These are phyloP conservation scores for Ceratocystis albifundus DNA, from an alignment of 2,329 filamentous ascomycete species.

Conservation along the genomic window DNA sequence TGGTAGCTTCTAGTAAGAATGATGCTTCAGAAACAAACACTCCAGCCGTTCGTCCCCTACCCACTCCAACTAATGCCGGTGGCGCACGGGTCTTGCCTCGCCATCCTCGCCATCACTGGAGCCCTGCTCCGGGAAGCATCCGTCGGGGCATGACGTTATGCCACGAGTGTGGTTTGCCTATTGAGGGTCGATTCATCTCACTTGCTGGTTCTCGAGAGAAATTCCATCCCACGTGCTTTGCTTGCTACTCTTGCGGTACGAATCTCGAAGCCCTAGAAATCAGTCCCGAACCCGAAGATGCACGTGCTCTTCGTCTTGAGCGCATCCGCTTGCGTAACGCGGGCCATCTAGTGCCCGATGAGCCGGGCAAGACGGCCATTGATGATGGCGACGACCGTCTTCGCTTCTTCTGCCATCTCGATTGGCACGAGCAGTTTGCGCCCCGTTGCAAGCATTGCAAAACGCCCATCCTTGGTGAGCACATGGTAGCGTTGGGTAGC, in stretches of 20 bases:
- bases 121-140: constrained; percentile 41
- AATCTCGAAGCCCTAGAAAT: constrained; percentile 91
- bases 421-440: constrained; percentile 91
- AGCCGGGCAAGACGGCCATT: constrained; percentile 50
- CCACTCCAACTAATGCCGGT: constrained; percentile 33
- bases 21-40: constrained; percentile 28
- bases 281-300: constrained; percentile 73
- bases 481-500: constrained; percentile 83
- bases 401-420: constrained; percentile 94
- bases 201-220: constrained; percentile 60
- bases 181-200: constrained; percentile 81
- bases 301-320: constrained; percentile 58
- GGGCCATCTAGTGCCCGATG: constrained; percentile 50
- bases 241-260: constrained; percentile 76
- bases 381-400: constrained; percentile 63
- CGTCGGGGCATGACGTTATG: constrained; percentile 56
- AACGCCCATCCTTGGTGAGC: constrained; percentile 90
- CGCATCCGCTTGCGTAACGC: constrained; percentile 53
- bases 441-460: constrained; percentile 92
- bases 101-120: constrained; percentile 44
- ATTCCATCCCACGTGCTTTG: constrained; percentile 90
- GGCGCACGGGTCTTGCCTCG: constrained; percentile 30
- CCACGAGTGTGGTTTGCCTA: constrained; percentile 70
- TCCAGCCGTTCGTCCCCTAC: constrained; percentile 35
- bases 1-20: constrained; percentile 39